phyloP scores from a whole-genome alignment of 2,329 filamentous ascomycete genomes.

The Ascochyta fabae region DNA sequence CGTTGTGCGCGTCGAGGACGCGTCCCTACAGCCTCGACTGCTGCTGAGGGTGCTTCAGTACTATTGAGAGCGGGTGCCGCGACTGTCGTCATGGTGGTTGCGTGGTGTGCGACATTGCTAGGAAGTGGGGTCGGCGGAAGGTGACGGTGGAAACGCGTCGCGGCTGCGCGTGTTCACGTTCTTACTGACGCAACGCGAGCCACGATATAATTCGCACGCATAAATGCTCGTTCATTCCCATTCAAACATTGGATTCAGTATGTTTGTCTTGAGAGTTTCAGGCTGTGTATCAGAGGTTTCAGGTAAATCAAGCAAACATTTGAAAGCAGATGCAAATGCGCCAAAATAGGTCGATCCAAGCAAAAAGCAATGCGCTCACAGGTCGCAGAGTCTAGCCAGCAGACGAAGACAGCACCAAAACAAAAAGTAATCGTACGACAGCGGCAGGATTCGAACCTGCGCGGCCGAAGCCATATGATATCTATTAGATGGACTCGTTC shows the following conservation, averaged over 20 bases:
- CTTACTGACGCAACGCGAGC: neutral
- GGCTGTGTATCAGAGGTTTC: no score
- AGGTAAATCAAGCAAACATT: no score
- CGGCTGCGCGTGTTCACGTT: conserved; percentile 19
- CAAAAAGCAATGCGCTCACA: no score
- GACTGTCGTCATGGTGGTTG: neutral
- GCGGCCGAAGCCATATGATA: conserved; percentile 39
- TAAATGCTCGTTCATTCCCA: no score
- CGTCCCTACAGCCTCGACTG: conserved; percentile 32
- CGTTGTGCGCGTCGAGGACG: conserved; percentile 36
- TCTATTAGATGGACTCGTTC: conserved; percentile 27
- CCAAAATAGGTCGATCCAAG: no score
- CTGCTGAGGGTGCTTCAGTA: conserved; percentile 10
- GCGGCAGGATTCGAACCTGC: conserved; percentile 30
- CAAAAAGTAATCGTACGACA: conserved; percentile 15
- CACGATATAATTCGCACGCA: neutral
- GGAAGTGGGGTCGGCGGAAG: neutral
- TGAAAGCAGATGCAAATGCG: no score
- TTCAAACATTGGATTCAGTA: no score
- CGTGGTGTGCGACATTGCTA: neutral
- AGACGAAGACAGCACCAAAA: neutral
- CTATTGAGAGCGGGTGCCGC: neutral
- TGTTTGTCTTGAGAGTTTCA: no score
- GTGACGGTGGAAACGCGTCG: conserved; percentile 4
- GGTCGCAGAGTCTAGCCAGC: no score